phyloP scores from a whole-genome alignment of 2,329 filamentous ascomycete species.

The Cordyceps militaris region DNA sequence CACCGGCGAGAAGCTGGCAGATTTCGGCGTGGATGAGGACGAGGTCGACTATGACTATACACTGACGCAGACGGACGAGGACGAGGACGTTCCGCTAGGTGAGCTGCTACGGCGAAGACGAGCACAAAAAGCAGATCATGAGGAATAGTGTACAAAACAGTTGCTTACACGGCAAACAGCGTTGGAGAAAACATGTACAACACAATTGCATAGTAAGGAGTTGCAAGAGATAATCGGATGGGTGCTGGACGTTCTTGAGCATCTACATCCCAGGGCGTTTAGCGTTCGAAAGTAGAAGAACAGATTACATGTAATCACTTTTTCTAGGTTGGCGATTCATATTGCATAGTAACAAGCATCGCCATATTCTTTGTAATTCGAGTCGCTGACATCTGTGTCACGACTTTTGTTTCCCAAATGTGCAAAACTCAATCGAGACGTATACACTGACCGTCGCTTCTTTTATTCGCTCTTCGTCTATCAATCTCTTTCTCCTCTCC shows the following conservation, averaged over 20 bases:
- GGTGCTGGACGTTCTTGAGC: not conserved
- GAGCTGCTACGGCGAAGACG: conserved; percentile 52
- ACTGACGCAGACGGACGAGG: conserved; percentile 54
- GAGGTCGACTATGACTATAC: conserved; percentile 63
- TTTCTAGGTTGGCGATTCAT: too few relatives aligned
- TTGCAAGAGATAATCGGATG: not conserved
- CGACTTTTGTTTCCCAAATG: too few relatives aligned
- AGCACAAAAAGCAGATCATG: conserved; percentile 22
- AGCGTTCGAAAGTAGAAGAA: too few relatives aligned
- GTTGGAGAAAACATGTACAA: not conserved
- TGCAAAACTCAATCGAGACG: not conserved
- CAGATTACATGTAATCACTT: too few relatives aligned
- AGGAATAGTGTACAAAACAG: conserved; percentile 18
- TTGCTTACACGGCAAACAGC: not conserved
- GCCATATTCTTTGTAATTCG: too few relatives aligned
- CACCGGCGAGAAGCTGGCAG: conserved; percentile 63
- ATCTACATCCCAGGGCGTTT: too few relatives aligned
- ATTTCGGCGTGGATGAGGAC: conserved; percentile 76
- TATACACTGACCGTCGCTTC: not conserved
- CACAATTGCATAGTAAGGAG: not conserved
- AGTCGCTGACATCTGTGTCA: not conserved
- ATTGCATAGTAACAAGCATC: too few relatives aligned
- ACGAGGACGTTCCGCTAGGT: conserved; percentile 43
- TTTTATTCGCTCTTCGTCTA: not conserved
- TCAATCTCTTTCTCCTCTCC: not conserved